phyloP scores from a whole-genome alignment of 306 rosid species.

The Prinsepia uniflora region DNA sequence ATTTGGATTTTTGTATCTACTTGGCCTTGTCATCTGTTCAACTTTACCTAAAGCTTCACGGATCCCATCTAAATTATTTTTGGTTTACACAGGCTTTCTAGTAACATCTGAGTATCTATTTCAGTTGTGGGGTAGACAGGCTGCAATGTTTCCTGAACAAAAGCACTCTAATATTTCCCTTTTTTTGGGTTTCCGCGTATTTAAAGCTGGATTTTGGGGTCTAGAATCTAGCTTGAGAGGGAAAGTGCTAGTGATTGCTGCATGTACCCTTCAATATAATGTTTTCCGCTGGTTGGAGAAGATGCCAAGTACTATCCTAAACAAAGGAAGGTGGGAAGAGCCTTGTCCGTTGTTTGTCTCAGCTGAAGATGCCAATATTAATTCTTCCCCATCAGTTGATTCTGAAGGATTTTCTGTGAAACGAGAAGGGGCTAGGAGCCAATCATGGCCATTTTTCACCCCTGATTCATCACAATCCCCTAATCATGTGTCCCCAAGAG shows the following conservation, averaged over 20 bases:
- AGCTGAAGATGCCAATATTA: constrained; percentile 45
- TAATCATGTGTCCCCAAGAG: constrained; percentile 41
- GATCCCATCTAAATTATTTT: constrained; percentile 83
- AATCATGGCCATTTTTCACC: constrained; percentile 34
- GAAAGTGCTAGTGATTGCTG: constrained; percentile 86
- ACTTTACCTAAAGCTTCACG: constrained; percentile 75
- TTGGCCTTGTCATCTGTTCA: constrained; percentile 73
- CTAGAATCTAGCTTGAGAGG: constrained; percentile 94
- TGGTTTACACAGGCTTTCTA: constrained; percentile 79
- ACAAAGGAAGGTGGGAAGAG: constrained; percentile 73
- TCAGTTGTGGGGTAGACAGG: constrained; percentile 92
- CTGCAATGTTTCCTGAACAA: constrained; percentile 94
- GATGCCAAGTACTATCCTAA: constrained; percentile 57
- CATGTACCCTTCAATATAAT: constrained; percentile 96
- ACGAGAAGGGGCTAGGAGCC: constrained; percentile 41
- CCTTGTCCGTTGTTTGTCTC: constrained; percentile 91
- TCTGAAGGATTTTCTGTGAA: constrained; percentile 37
- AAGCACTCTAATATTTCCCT: constrained; percentile 54
- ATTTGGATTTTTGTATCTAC: constrained; percentile 75
- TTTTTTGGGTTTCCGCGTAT: constrained; percentile 71
- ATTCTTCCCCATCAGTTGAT: constrained; percentile 37
- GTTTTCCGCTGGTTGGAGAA: constrained; percentile 84
- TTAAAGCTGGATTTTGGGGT: constrained; percentile 77
- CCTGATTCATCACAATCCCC: constrained; percentile 45
- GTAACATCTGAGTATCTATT: constrained; percentile 84